Percentiles rank a stretch among this genome's conserved stretches.
Evolutionary conservation across 2,329 filamentous ascomycete genomes (phyloP).

Genomic region (Aspergillus fructus): DNA sequence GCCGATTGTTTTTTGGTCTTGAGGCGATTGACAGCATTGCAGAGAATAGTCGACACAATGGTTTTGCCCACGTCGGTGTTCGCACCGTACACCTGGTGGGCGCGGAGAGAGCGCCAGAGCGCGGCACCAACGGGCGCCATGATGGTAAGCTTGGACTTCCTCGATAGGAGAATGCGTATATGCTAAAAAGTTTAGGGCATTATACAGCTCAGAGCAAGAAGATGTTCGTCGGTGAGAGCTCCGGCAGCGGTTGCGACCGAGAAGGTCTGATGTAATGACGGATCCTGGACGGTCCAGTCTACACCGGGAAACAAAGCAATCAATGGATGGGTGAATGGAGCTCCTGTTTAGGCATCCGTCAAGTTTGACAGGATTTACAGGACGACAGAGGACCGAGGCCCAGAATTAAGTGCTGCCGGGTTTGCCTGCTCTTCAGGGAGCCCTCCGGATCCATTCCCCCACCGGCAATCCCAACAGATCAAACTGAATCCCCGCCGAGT

Average conservation of each 20-base stretch:
- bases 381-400: background rate
- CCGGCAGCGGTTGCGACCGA: background rate
- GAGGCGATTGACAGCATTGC: constrained; percentile 56
- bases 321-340: background rate
- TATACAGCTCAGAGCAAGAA: background rate
- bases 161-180: background rate
- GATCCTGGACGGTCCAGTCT: background rate
- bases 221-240: too few relatives aligned
- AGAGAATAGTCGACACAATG: constrained; percentile 71
- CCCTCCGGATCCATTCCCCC: constrained; percentile 2
- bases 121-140: constrained; percentile 57
- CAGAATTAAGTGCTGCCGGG: background rate
- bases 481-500: background rate
- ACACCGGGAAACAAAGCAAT: background rate
- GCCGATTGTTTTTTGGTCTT: constrained; percentile 48
- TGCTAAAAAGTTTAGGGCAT: background rate
- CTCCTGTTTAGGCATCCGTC: background rate
- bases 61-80: constrained; percentile 88
- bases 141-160: background rate
- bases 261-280: background rate
- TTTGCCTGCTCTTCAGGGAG: background rate
- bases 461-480: constrained; percentile 3
- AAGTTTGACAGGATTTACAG: background rate
- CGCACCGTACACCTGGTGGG: constrained; percentile 76
- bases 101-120: constrained; percentile 67